phyloP scores from a whole-genome alignment of 2,329 filamentous ascomycete species.

The Trichoderma gracile region DNA sequence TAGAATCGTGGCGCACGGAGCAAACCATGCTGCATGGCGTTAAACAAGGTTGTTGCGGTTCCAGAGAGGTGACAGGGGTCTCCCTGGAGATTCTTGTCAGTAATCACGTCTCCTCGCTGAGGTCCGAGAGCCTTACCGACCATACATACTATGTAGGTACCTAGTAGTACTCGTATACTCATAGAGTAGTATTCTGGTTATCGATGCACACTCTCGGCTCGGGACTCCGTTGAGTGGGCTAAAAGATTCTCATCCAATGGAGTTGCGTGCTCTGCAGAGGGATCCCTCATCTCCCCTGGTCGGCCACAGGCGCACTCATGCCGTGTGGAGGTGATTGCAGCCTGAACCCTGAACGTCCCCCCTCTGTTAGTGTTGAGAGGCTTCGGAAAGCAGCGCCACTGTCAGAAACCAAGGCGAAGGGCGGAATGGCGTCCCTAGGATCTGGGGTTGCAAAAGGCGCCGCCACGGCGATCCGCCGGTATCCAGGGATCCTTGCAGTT shows the following conservation, averaged over 20 bases:
- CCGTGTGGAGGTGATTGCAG: constrained; percentile 24
- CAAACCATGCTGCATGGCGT: constrained; percentile 29
- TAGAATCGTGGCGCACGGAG: constrained; percentile 25
- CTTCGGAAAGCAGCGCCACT: constrained; percentile 30
- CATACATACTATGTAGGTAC: neutral
- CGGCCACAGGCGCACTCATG: constrained; percentile 1
- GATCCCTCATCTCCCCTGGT: constrained; percentile 4
- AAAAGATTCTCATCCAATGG: neutral
- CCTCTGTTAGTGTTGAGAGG: constrained; percentile 26
- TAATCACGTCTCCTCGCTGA: constrained; percentile 5
- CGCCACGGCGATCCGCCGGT: constrained; percentile 24
- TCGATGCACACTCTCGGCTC: neutral
- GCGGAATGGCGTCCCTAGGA: constrained; percentile 25
- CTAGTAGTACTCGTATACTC: neutral
- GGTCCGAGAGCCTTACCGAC: neutral
- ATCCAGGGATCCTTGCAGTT: neutral
- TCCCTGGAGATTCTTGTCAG: constrained; percentile 7
- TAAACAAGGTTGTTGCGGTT: constrained; percentile 28
- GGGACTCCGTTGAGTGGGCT: constrained; percentile 4
- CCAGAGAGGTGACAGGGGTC: constrained; percentile 16
- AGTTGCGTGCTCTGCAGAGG: constrained; percentile 10
- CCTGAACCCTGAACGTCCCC: constrained; percentile 26
- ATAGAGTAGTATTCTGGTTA: neutral
- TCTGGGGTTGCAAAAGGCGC: constrained; percentile 26
- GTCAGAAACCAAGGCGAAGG: constrained; percentile 28